phyloP scores from a whole-genome alignment of 2,329 filamentous ascomycete genomes.

The Penicillium vulpinum region DNA sequence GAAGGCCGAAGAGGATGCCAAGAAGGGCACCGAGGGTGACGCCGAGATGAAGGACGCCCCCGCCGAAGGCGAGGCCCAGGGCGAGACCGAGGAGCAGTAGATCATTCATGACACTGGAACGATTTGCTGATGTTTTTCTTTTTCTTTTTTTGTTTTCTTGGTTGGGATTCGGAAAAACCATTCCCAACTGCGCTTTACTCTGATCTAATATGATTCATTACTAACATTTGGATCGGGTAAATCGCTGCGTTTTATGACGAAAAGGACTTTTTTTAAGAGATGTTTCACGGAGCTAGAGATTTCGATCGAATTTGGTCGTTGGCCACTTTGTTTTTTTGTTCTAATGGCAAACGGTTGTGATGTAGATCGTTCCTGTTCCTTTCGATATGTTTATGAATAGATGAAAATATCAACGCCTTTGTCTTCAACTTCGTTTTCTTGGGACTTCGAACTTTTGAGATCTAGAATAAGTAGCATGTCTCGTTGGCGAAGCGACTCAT shows the following conservation, averaged over 20 bases:
- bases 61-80: constrained; percentile 34
- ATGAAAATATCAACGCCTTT: constrained; percentile 19
- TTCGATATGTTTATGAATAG: constrained; percentile 22
- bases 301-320: constrained; percentile 11
- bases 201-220: background rate
- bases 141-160: background rate
- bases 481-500: no score
- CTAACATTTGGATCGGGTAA: background rate
- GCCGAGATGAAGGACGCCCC: constrained; percentile 64
- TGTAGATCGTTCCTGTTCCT: constrained; percentile 25
- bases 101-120: constrained; percentile 7
- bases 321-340: constrained; percentile 13
- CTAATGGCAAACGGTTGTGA: constrained; percentile 27
- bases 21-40: constrained; percentile 45
- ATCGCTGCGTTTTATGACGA: constrained; percentile 23
- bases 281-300: constrained; percentile 27
- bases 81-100: constrained; percentile 40
- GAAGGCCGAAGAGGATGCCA: constrained; percentile 51
- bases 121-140: constrained; percentile 4
- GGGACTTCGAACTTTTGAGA: no score
- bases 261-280: constrained; percentile 25
- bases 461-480: no score
- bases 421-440: constrained; percentile 3
- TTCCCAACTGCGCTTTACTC: background rate
- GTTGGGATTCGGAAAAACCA: background rate